Conservation (phyloP, 805 yeast species). For the Yamadazyma tumulicola region DNA sequence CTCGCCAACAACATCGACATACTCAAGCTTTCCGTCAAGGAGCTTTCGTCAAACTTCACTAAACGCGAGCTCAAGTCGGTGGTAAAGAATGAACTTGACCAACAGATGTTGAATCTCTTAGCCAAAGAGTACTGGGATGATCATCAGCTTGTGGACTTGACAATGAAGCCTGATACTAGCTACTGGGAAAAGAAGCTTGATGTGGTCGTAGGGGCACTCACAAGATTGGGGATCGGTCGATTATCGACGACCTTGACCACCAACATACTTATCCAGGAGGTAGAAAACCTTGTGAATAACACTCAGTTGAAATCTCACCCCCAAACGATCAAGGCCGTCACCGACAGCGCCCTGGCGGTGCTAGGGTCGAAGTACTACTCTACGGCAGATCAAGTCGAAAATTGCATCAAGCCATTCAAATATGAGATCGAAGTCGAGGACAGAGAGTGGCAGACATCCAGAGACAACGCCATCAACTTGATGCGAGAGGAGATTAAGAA, state of each 20-base stretch:
- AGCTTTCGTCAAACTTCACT: conserved; percentile 77
- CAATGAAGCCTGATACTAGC: conserved; percentile 49
- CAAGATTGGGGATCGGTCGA: conserved; percentile 93
- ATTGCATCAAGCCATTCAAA: conserved; percentile 96
- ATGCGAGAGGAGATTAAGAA: conserved; percentile 83
- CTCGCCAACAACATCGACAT: conserved; percentile 88
- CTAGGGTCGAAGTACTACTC: conserved; percentile 75
- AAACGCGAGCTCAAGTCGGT: conserved; percentile 77
- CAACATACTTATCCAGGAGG: conserved; percentile 72
- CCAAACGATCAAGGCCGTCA: conserved; percentile 75
- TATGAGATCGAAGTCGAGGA: conserved; percentile 96
- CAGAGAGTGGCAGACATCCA: conserved; percentile 83
- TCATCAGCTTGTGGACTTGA: conserved; percentile 30
- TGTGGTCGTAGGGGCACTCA: conserved; percentile 73
- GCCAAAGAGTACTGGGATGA: conserved; percentile 83
- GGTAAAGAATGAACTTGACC: conserved; percentile 82
- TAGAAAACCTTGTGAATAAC: conserved; percentile 65
- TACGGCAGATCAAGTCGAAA: conserved; percentile 97
- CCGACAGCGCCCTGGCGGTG: conserved; percentile 80
- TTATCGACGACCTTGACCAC: conserved; percentile 80
- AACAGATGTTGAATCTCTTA: conserved; percentile 76
- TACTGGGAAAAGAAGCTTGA: conserved; percentile 90
- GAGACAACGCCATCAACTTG: conserved; percentile 70
- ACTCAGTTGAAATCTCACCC: conserved; percentile 84
- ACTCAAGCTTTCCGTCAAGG: conserved; percentile 81